These are phyloP conservation scores for Venustampulla echinocandica DNA, from an alignment of 495 filamentous ascomycete genomes.

Conservation along the genomic window DNA sequence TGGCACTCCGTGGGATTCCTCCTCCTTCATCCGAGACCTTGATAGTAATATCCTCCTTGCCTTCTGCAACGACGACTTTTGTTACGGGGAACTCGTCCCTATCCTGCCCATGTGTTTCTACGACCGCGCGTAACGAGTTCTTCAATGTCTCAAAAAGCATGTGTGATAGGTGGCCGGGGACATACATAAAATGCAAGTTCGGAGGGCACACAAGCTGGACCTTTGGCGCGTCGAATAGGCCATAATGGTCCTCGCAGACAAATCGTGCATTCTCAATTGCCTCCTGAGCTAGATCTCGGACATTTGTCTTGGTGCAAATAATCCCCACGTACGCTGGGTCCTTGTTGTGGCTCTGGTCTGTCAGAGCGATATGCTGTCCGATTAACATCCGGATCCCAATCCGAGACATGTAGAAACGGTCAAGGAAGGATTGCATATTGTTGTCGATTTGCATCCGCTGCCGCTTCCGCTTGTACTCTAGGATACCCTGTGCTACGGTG, in stretches of 20 bases:
- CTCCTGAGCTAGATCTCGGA: conserved; percentile 89
- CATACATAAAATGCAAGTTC: conserved; percentile 96
- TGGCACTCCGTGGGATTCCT: conserved; percentile 82
- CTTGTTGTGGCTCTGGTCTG: conserved; percentile 76
- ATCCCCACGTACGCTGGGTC: conserved; percentile 95
- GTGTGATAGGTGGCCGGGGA: conserved; percentile 92
- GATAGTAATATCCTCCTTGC: conserved; percentile 97
- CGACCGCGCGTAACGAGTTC: conserved; percentile 93
- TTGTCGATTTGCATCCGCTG: conserved; percentile 98
- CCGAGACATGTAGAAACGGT: conserved; percentile 99
- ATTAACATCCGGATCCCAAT: conserved; percentile 99
- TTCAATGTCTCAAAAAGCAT: conserved; percentile 99
- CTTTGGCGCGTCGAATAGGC: conserved; percentile 93
- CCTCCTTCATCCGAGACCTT: conserved; percentile 96
- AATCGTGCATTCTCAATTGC: conserved; percentile 97
- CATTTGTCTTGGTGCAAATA: conserved; percentile 97
- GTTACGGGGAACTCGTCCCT: conserved; percentile 93
- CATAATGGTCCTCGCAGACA: conserved; percentile 98
- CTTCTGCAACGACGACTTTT: conserved; percentile 93
- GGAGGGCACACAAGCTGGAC: conserved; percentile 92
- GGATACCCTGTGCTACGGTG: conserved; percentile 87
- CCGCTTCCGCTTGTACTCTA: conserved; percentile 93
- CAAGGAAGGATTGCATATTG: conserved; percentile 91
- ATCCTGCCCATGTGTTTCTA: conserved; percentile 90
- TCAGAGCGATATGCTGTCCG: conserved; percentile 93